Evolutionary conservation across 2,329 filamentous ascomycete genomes (phyloP), one percentile per base, ranked within the genome.

Genomic region (Fusarium tuaranense): DNA sequence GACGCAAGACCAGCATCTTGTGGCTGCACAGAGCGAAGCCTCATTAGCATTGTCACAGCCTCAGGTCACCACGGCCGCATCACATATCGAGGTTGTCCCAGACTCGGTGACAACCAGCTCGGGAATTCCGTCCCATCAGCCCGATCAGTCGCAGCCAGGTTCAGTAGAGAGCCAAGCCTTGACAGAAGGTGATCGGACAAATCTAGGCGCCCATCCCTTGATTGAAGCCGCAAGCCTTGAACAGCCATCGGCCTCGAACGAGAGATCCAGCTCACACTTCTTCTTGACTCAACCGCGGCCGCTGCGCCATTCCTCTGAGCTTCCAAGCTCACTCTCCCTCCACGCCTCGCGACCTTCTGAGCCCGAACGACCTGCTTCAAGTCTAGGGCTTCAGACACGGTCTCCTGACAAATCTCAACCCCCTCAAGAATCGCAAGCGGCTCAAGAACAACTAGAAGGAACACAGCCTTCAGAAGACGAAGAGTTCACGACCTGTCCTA

Each of bases 71-170:
- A 58, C 70, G 16, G 25, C 62, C 57, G 51, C 41, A 27, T 68
- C 70, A 13, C 70, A 72, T 22, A 30, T 65, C 25, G 69, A 68
- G 36, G 32, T 70, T 58, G 46, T 75, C 22, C 68, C 58, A 41
- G 68, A 75, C 20, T 75, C 71, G 7, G 65, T 63, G 20, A 65
- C 48, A 30, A 62, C 63, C 25, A 61, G 59, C 25, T 73, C 66
- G 8, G 70, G 76, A 20, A 79, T 81, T 65, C 76, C 79, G 7
- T 82, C 80, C 36, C 80, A 64, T 53, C 81, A 82, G 63, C 78
- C 73, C 39, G 65, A 73, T 20, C 73, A 67, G 20, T 32, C 63
- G 48, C 70, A 34, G 30, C n/a, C 25, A 34, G 39, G 27, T 30
- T 46, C 36, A 32, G n/a, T 25, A 9, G 64, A 32, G 14, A 71